phyloP scores from a whole-genome alignment of 345 rosid species.

The Bruguiera sexangula region DNA sequence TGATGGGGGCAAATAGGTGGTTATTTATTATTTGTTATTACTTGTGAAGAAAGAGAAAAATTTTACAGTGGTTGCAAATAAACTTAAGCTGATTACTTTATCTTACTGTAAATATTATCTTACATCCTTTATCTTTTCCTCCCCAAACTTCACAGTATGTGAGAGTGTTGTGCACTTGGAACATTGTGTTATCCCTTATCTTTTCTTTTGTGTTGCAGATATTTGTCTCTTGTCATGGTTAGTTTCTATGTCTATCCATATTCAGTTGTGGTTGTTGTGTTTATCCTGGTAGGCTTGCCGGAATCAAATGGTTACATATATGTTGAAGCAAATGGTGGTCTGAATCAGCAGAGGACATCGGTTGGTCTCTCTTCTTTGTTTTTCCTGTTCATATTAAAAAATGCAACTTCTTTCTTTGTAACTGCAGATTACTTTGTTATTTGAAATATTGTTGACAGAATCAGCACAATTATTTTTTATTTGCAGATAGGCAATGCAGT shows the following conservation, averaged over 20 bases:
- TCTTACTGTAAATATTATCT: no score
- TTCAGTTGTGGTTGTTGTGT: constrained; percentile 7
- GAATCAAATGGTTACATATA: constrained; percentile 93
- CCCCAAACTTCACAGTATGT: no score
- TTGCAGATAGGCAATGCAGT: constrained; percentile 98
- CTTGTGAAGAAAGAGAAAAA: neutral
- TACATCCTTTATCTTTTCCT: no score
- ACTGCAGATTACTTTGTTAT: constrained; percentile 2
- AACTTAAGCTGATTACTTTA: no score
- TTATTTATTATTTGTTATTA: neutral
- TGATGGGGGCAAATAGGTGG: no score
- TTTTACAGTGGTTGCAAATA: neutral
- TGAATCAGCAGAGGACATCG: constrained; percentile 99
- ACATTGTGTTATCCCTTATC: neutral
- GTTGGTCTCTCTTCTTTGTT: constrained; percentile 50
- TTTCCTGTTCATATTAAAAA: neutral
- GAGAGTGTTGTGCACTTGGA: no score
- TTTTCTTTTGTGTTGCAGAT: neutral
- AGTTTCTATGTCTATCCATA: neutral
- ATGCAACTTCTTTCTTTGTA: neutral
- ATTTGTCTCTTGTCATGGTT: neutral
- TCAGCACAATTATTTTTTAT: constrained; percentile 27
- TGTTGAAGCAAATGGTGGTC: constrained; percentile 97
- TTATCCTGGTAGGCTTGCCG: constrained; percentile 57
- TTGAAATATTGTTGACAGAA: constrained; percentile 7